These are phyloP conservation scores for Brassica cretica DNA, from an alignment of 345 rosid species.

Conservation along the genomic window DNA sequence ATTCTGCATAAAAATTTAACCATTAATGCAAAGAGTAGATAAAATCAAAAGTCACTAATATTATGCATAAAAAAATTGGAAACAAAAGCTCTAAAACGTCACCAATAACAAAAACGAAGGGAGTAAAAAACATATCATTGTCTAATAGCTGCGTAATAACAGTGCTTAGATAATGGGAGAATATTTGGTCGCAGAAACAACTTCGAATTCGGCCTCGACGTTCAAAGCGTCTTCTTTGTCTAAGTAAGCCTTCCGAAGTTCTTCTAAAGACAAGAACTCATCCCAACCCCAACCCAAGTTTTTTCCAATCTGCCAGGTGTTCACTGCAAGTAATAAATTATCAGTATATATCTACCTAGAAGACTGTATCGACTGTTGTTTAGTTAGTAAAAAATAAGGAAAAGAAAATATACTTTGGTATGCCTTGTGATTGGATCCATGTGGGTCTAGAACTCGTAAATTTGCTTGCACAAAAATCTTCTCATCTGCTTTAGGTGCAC, in stretches of 20 bases:
- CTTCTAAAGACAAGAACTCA: neutral
- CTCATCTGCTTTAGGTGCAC: neutral
- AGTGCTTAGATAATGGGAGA: neutral
- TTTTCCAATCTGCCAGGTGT: neutral
- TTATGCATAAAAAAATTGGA: neutral
- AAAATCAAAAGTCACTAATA: neutral
- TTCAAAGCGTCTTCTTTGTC: neutral
- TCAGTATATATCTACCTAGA: neutral
- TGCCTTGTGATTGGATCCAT: neutral
- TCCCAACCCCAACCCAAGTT: neutral
- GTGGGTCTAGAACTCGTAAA: slow-evolving; percentile 2
- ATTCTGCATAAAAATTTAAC: neutral
- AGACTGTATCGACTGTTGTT: neutral
- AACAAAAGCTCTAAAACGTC: neutral
- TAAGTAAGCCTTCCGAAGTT: neutral
- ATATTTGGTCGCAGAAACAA: neutral
- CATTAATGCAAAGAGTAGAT: neutral
- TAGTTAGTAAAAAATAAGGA: neutral
- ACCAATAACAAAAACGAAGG: neutral
- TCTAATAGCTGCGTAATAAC: neutral
- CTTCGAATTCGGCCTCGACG: neutral
- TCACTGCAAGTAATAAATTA: neutral
- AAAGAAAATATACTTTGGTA: neutral
- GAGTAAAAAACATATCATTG: neutral
- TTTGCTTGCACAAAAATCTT: neutral